Percentiles rank a stretch among this genome's conserved stretches.
phyloP scores from a whole-genome alignment of 495 filamentous ascomycete genomes.

The Podospora pseudocomata region DNA sequence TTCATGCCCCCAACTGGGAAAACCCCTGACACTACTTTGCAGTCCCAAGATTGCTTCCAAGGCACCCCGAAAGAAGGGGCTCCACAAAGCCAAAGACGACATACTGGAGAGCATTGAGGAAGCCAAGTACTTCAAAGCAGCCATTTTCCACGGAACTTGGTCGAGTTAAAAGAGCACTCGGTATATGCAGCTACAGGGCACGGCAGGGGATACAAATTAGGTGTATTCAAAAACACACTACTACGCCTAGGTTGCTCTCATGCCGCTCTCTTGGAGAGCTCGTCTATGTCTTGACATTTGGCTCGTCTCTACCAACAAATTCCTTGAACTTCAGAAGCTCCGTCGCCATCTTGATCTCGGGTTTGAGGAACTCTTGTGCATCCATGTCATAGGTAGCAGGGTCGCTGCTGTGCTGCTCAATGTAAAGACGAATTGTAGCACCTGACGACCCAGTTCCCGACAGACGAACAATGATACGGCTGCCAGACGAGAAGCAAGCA shows the following conservation, averaged over 20 bases:
- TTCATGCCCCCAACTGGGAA: background rate
- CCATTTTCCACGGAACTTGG: constrained; percentile 49
- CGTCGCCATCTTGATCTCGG: constrained; percentile 78
- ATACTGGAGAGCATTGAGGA: constrained; percentile 95
- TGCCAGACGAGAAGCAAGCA: constrained; percentile 90
- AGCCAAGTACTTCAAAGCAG: constrained; percentile 71
- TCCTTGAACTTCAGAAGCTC: constrained; percentile 85
- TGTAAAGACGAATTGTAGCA: constrained; percentile 92
- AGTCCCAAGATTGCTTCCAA: constrained; percentile 21
- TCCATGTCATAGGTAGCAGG: constrained; percentile 66
- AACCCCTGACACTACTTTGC: background rate
- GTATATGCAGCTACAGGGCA: too few species aligned
- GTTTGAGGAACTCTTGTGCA: constrained; percentile 91
- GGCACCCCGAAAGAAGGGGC: constrained; percentile 66
- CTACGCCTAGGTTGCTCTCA: background rate
- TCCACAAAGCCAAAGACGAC: constrained; percentile 83
- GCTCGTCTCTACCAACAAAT: constrained; percentile 82
- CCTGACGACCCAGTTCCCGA: constrained; percentile 93
- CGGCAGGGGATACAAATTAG: background rate
- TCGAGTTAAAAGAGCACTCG: background rate
- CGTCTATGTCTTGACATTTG: constrained; percentile 85
- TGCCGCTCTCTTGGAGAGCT: background rate
- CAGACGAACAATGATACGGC: constrained; percentile 86
- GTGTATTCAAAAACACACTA: background rate
- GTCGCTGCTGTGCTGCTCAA: constrained; percentile 85